Evolutionary conservation across 371 early-diverging fungal species (phyloP).

Genomic region (Cokeromyces recurvatus): DNA sequence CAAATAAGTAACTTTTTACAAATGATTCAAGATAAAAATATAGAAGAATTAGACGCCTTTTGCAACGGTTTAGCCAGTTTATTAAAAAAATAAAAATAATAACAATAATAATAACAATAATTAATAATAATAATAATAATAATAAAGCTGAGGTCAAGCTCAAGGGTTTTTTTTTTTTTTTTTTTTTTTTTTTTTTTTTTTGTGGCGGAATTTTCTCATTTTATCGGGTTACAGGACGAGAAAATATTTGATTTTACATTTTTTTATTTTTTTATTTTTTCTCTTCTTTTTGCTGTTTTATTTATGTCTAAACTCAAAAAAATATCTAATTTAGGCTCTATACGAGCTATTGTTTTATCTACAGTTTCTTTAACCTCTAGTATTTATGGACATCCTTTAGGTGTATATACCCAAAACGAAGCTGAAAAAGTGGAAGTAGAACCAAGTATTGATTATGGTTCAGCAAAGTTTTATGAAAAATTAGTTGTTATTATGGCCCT

Average conservation of each 20-base stretch:
- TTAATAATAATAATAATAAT: not conserved
- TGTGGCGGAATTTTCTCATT: no score
- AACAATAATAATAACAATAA: not conserved
- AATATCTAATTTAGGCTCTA: slow-evolving; percentile 11
- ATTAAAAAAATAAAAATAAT: slow-evolving; percentile 5
- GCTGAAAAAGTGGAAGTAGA: slow-evolving; percentile 8
- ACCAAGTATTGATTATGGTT: slow-evolving; percentile 15
- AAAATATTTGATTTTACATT: no score
- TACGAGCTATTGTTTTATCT: slow-evolving; percentile 12
- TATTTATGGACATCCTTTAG: slow-evolving; percentile 24
- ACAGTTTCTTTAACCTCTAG: slow-evolving; percentile 9
- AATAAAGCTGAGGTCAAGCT: not conserved
- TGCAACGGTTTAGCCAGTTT: slow-evolving; percentile 21
- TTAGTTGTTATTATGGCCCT: slow-evolving; percentile 11
- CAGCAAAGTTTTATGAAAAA: slow-evolving; percentile 19
- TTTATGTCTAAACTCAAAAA: no score
- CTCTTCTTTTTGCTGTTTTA: no score
- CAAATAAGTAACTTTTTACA: slow-evolving; percentile 10
- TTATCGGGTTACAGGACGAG: no score
- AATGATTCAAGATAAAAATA: slow-evolving; percentile 18
- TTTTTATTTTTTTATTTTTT: no score
- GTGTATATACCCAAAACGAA: slow-evolving; percentile 1
- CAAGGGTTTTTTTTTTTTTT: slow-evolving; percentile 1
- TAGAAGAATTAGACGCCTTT: slow-evolving; percentile 21
- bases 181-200: no score